Evolutionary conservation across 192 early-diverging fungal species (phyloP).

Genomic region (Coemansia sp.): DNA sequence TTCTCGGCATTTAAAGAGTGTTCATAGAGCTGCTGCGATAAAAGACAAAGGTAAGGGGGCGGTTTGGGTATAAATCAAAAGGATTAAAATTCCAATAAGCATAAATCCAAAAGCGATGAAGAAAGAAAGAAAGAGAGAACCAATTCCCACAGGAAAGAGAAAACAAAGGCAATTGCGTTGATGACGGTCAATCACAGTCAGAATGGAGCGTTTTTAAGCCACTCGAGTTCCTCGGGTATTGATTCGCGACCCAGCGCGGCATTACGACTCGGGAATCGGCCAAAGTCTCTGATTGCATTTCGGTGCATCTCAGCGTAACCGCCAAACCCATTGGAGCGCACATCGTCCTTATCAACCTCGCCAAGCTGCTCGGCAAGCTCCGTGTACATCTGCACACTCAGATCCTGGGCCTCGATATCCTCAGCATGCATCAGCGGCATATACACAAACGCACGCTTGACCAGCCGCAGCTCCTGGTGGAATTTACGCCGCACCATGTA

Average conservation of each 20-base stretch:
- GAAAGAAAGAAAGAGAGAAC: not conserved
- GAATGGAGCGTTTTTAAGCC: conserved; percentile 47
- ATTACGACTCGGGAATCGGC: conserved; percentile 66
- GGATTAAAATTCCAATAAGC: no score
- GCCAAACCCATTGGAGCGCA: conserved; percentile 36
- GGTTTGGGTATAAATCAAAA: no score
- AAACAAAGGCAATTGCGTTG: not conserved
- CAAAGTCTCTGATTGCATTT: conserved; percentile 60
- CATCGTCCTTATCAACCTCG: conserved; percentile 37
- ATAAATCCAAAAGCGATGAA: not conserved
- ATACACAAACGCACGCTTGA: conserved; percentile 59
- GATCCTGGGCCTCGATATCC: conserved; percentile 59
- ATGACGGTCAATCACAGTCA: conserved; percentile 1
- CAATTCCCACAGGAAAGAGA: not conserved
- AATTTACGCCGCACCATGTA: conserved; percentile 54
- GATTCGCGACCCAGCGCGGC: conserved; percentile 53
- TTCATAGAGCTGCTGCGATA: no score
- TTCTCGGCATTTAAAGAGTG: conserved; percentile 6
- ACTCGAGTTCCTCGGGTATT: conserved; percentile 58
- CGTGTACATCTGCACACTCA: conserved; percentile 54
- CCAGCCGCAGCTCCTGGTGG: conserved; percentile 53
- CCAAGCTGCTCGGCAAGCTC: conserved; percentile 45
- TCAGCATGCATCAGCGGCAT: conserved; percentile 68
- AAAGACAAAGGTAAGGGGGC: no score
- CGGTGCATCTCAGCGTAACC: conserved; percentile 51